phyloP scores from a whole-genome alignment of 768 basidiomycete species.

The Mycena maculata region DNA sequence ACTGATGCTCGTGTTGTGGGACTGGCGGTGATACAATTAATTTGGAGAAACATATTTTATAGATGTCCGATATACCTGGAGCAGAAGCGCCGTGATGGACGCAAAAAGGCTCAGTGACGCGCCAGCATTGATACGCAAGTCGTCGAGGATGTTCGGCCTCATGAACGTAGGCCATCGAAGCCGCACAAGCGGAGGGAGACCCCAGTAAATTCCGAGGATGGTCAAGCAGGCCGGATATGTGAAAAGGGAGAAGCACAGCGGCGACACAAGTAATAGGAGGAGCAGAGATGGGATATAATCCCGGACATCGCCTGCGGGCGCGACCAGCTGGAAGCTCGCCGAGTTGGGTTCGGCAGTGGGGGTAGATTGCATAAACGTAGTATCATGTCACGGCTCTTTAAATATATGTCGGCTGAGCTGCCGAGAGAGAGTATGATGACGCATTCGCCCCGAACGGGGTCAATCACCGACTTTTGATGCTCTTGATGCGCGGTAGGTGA shows the following conservation, averaged over 20 bases:
- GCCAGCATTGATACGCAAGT: slow-evolving; percentile 24
- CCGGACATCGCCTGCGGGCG: slow-evolving; percentile 11
- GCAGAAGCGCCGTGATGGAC: slow-evolving; percentile 20
- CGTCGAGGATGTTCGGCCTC: slow-evolving; percentile 18
- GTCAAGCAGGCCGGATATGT: neutral
- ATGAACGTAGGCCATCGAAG: slow-evolving; percentile 28
- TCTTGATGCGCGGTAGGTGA: too few relatives aligned
- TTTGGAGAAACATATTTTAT: neutral
- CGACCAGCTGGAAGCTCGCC: slow-evolving; percentile 15
- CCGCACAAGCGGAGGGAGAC: slow-evolving; percentile 18
- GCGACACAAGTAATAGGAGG: slow-evolving; percentile 2
- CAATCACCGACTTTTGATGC: too few relatives aligned
- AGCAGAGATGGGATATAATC: slow-evolving; percentile 2
- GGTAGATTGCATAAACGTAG: slow-evolving; percentile 17
- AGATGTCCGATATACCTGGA: slow-evolving; percentile 6
- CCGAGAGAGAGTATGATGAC: too few relatives aligned
- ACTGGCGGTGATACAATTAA: neutral
- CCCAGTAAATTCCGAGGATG: slow-evolving; percentile 5
- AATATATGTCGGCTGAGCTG: too few relatives aligned
- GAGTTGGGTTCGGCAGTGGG: neutral
- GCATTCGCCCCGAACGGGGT: too few relatives aligned
- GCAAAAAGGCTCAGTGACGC: slow-evolving; percentile 24
- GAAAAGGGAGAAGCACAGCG: slow-evolving; percentile 8
- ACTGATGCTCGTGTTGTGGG: slow-evolving; percentile 28
- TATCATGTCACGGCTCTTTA: too few relatives aligned